Base-by-base conservation (phyloP, 1,139 yeast species). In the Yamadazyma oceani region DNA sequence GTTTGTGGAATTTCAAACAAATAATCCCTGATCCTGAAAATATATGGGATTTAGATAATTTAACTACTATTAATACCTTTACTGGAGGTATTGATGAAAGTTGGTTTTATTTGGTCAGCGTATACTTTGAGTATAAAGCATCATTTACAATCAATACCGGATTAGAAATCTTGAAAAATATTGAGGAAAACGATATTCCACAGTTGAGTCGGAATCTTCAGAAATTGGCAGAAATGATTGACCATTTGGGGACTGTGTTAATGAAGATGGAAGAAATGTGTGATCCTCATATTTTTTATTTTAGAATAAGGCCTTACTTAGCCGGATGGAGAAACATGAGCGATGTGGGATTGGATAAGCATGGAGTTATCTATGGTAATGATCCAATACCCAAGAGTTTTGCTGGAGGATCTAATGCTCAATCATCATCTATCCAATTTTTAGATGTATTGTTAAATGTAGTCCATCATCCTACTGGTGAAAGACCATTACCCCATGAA, bases 251-350 rank as follows among this genome's bases (percentile, higher is more conserved):
- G n/a, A 69, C 83, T 3, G 75, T 85, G 0, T 63, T 90, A 48
- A 78, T 83, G 78, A 75, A 79, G 50, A 86, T 90, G 95, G 90
- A 86, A 55, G 96, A 89, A 49, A 85, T 85, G 85, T 88, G 97
- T 58, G 96, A 89, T 55, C 97, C 97, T 2, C 95, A 88, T 57
- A 82, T 84, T 1, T 90, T 90, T 55, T 90, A 87, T 58, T 85
- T 77, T 64, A 76, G 94, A 46, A 75, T 90, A 38, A 75, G 97
- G 52, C 97, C 97, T 0, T 90, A 77, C 54, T 66, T 90, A 42
- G 96, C 97, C 0, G 97, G 97, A 1, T 90, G 97, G 95, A 82
- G 82, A 57, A 86, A 87, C 54, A 89, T 90, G 97, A 79, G 77
- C 14, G 90, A 81, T 44, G 89, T 85, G 1, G 97, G 97, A 0